Evolutionary conservation across 208 protist genomes (phyloP).

Genomic region (Trypanosoma vivax): DNA sequence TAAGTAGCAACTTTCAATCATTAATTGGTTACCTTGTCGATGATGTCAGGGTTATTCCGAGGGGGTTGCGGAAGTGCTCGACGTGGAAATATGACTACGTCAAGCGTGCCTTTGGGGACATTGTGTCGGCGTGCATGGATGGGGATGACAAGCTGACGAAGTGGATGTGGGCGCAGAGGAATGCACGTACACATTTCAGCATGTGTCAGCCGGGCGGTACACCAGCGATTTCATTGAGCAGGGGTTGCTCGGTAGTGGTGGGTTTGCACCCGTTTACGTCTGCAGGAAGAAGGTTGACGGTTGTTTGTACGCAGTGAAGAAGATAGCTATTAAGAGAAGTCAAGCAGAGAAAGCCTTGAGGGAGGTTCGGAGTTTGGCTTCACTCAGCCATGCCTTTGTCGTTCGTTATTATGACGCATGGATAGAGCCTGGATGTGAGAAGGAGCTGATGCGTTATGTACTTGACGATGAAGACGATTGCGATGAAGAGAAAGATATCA

Average conservation of each 20-base stretch:
- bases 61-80: conserved; percentile 29
- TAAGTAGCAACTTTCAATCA: conserved; percentile 55
- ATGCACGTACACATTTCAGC: conserved; percentile 33
- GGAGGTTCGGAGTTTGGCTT: conserved; percentile 75
- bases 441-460: conserved; percentile 58
- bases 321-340: conserved; percentile 61
- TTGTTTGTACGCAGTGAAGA: conserved; percentile 78
- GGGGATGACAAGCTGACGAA: conserved; percentile 37
- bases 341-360: conserved; percentile 53
- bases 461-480: conserved; percentile 15
- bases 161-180: conserved; percentile 78
- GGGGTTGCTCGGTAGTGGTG: conserved; percentile 58
- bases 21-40: conserved; percentile 50
- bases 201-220: conserved; percentile 54
- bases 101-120: conserved; percentile 30
- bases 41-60: conserved; percentile 40
- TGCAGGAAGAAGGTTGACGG: conserved; percentile 83
- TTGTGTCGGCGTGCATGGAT: conserved; percentile 25
- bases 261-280: conserved; percentile 81
- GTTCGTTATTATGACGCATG: conserved; percentile 89
- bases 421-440: conserved; percentile 78
- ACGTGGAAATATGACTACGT: conserved; percentile 61
- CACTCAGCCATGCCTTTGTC: conserved; percentile 77
- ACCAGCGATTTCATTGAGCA: conserved; percentile 79
- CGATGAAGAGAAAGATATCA: neutral